Evolutionary conservation across 2,329 filamentous ascomycete genomes (phyloP).

Genomic region (Coccinonectria pachysandricola): DNA sequence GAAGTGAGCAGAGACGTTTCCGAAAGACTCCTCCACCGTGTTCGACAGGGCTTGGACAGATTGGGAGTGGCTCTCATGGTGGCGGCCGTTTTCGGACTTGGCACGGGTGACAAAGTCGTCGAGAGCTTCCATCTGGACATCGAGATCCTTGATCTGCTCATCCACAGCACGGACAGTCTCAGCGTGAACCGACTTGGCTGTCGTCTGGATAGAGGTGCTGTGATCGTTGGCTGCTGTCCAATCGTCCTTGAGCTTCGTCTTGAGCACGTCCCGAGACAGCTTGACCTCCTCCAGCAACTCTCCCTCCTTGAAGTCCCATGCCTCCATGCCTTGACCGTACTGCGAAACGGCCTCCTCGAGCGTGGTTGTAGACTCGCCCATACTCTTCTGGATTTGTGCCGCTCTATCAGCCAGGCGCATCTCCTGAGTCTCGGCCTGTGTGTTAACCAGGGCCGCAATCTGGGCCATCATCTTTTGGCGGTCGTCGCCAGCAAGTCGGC

Average conservation of each 20-base stretch:
- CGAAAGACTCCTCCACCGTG: conserved; percentile 64
- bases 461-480: conserved; percentile 64
- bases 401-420: conserved; percentile 57
- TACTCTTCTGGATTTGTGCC: conserved; percentile 49
- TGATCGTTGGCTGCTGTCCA: conserved; percentile 72
- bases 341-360: conserved; percentile 55
- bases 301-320: conserved; percentile 61
- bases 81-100: conserved; percentile 65
- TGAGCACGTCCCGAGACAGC: conserved; percentile 65
- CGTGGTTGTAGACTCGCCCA: conserved; percentile 50
- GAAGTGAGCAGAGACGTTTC: conserved; percentile 60
- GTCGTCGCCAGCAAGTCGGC: conserved; percentile 60
- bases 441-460: conserved; percentile 65
- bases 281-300: conserved; percentile 60
- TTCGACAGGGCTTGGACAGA: conserved; percentile 56
- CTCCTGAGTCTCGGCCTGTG: conserved; percentile 65
- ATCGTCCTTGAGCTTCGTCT: conserved; percentile 74
- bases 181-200: conserved; percentile 78
- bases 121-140: conserved; percentile 77
- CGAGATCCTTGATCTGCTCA: conserved; percentile 77
- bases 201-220: conserved; percentile 72
- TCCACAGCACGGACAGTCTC: conserved; percentile 86
- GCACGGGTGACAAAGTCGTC: conserved; percentile 85
- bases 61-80: conserved; percentile 59
- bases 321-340: conserved; percentile 63